A percentile compares a stretch with the other conserved stretches of the same genome.
phyloP scores from a whole-genome alignment of 768 basidiomycete genomes.

The Tylopilus plumbeoviolaceoides region DNA sequence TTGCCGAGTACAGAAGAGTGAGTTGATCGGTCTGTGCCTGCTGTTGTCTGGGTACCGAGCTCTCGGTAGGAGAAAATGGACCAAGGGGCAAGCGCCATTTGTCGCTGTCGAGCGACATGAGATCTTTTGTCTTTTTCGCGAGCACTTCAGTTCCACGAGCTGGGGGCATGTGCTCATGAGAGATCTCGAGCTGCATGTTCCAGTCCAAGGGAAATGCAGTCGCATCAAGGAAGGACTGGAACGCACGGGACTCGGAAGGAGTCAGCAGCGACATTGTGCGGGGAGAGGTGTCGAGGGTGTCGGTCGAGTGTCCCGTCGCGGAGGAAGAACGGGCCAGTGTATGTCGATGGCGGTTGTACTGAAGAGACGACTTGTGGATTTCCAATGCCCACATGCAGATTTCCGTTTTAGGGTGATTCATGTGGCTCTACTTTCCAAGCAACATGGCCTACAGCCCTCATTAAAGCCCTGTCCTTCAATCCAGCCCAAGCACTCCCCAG shows the following conservation, averaged over 20 bases:
- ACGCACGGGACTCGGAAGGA: constrained; percentile 59
- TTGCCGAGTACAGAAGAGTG: constrained; percentile 16
- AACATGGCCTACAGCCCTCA: not conserved
- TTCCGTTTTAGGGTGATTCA: constrained; percentile 19
- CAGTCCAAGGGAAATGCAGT: constrained; percentile 43
- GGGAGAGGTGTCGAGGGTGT: not conserved
- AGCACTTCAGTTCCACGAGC: constrained; percentile 60
- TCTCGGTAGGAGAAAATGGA: constrained; percentile 10
- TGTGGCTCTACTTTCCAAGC: constrained; percentile 14
- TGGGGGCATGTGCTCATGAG: constrained; percentile 45
- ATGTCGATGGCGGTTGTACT: not conserved
- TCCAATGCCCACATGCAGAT: constrained; percentile 16
- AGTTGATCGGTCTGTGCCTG: constrained; percentile 18
- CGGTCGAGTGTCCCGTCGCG: not conserved
- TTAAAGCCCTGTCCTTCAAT: not conserved
- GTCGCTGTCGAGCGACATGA: constrained; percentile 64
- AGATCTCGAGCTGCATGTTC: constrained; percentile 36
- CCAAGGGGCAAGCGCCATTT: constrained; percentile 34
- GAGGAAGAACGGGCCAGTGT: not conserved
- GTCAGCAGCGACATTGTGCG: constrained; percentile 57
- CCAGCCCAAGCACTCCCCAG: not conserved
- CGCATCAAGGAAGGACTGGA: constrained; percentile 67
- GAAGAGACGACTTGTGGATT: constrained; percentile 8
- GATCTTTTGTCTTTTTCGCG: constrained; percentile 76
- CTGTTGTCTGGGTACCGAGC: constrained; percentile 11